Conservation (phyloP, 2,329 filamentous ascomycete genomes). For the Plenodomus biglobosus region DNA sequence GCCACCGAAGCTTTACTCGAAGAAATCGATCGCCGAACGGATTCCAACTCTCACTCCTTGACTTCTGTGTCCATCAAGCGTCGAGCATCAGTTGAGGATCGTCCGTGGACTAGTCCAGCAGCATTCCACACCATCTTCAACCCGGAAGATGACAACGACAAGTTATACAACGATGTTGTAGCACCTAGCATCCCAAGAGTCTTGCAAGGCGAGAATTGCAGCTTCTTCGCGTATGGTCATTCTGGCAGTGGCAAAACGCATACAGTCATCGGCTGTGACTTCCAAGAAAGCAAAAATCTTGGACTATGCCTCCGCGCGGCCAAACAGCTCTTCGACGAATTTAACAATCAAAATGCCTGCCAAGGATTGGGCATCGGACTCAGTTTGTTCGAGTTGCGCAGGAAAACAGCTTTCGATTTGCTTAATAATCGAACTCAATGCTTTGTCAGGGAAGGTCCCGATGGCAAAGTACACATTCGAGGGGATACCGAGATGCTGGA, state of each 20-base stretch:
- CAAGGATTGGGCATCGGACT: slow-evolving; percentile 42
- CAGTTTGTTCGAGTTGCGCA: slow-evolving; percentile 48
- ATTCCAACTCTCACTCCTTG: slow-evolving; percentile 2
- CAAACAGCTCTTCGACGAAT: slow-evolving; percentile 26
- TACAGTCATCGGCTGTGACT: slow-evolving; percentile 50
- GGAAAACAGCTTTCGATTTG: slow-evolving; percentile 48
- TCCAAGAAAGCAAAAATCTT: slow-evolving; percentile 35
- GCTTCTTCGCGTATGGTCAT: slow-evolving; percentile 50
- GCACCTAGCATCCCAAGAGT: slow-evolving; percentile 40
- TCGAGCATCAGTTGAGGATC: slow-evolving; percentile 1
- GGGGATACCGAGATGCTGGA: slow-evolving; percentile 48
- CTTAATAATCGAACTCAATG: slow-evolving; percentile 46
- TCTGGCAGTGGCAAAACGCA: slow-evolving; percentile 48
- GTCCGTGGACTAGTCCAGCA: slow-evolving; percentile 8
- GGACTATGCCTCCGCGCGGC: slow-evolving; percentile 46
- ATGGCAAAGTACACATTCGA: slow-evolving; percentile 47
- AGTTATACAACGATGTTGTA: slow-evolving; percentile 33
- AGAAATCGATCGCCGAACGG: not conserved
- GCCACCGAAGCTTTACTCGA: not conserved
- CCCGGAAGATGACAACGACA: slow-evolving; percentile 11
- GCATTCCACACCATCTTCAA: slow-evolving; percentile 8
- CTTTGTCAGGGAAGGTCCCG: slow-evolving; percentile 46
- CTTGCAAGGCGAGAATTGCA: slow-evolving; percentile 43
- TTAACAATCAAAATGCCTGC: slow-evolving; percentile 29
- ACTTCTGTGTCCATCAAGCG: not conserved